Base-by-base conservation (phyloP, 1,284 basidiomycete species). In the Ganoderma lingzhi region DNA sequence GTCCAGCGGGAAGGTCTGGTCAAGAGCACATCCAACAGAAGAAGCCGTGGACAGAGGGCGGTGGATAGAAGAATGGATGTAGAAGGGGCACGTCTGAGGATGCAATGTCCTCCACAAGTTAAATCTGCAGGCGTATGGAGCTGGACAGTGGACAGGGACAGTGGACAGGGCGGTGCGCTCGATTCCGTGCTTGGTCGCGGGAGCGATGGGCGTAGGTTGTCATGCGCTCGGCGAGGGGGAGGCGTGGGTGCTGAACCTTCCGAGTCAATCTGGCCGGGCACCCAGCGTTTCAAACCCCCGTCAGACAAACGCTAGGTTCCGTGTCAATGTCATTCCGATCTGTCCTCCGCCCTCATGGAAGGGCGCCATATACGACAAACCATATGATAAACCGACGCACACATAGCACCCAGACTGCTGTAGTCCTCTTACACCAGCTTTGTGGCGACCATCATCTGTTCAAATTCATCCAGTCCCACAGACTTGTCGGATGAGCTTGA, bases 401-500 rank as follows among this genome's bases (percentile, higher is more conserved):
- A 14, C 12, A 28, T 30, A 53, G 12, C 23, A 44, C 37, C 45
- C 48, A 32, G n/a, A 19, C 55, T 59, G 56, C 64, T 14, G 10
- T n/a, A 14, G 42, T 41, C 32, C n/a, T 14, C 12, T 68, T 66
- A 81, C 2, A 75, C 82, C 68, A 88, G 72, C 68, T 84, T 87
- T 3, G 90, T 85, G 0, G 82, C 76, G 39, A 88, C 77, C 89
- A 94, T 93, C 87, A 94, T 93, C 41, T 80, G 81, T 73, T 89
- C 87, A 74, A 94, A 94, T 75, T 94, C 92, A 15, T 80, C 77
- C n/a, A 93, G 82, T 65, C 79, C 81, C 82, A 94, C 85, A 0
- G 90, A 86, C 76, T 88, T 89, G 78, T 93, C 91, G 0, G 86
- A 80, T 0, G 87, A 85, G 0, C 85, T 87, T 1, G 93, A 93